A percentile compares a stretch with the other conserved stretches of the same genome.
These are phyloP conservation scores for Claviceps sp. DNA, from an alignment of 2,329 filamentous ascomycete genomes.

Conservation along the genomic window DNA sequence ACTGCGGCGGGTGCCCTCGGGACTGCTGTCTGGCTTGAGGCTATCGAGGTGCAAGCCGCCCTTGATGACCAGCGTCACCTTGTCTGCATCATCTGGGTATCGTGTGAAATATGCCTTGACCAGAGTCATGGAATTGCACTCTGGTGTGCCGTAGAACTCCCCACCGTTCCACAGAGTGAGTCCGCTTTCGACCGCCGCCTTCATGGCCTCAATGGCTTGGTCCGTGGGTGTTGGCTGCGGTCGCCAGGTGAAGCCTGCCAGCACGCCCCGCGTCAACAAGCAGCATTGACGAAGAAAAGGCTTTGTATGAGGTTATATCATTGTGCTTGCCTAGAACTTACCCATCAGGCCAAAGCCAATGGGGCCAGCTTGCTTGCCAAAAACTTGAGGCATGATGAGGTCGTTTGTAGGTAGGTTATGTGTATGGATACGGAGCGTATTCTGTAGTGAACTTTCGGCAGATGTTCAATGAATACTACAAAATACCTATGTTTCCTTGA, in stretches of 20 bases:
- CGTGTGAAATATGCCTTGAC: conserved; percentile 48
- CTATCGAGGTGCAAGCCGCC: conserved; percentile 29
- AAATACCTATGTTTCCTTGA: too few species aligned
- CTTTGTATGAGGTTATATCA: too few species aligned
- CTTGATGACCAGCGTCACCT: conserved; percentile 50
- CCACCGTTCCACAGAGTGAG: conserved; percentile 47
- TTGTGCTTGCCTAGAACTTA: conserved; percentile 13
- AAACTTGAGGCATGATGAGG: background rate
- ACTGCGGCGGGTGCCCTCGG: conserved; percentile 39
- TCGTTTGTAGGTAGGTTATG: too few species aligned
- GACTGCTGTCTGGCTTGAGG: conserved; percentile 34
- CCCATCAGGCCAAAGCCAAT: conserved; percentile 44
- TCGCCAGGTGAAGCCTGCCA: conserved; percentile 30
- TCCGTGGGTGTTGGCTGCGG: conserved; percentile 26
- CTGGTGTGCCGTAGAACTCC: conserved; percentile 49
- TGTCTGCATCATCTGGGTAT: conserved; percentile 49
- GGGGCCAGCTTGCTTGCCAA: conserved; percentile 31
- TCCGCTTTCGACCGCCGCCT: conserved; percentile 32
- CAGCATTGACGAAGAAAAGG: background rate
- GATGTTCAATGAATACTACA: too few species aligned
- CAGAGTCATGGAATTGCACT: conserved; percentile 45
- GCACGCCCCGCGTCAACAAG: background rate
- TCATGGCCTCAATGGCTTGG: conserved; percentile 39
- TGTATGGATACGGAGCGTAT: too few species aligned
- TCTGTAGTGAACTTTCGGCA: too few species aligned